These are phyloP conservation scores for Podospora comata DNA, from an alignment of 495 filamentous ascomycete species.

Conservation along the genomic window DNA sequence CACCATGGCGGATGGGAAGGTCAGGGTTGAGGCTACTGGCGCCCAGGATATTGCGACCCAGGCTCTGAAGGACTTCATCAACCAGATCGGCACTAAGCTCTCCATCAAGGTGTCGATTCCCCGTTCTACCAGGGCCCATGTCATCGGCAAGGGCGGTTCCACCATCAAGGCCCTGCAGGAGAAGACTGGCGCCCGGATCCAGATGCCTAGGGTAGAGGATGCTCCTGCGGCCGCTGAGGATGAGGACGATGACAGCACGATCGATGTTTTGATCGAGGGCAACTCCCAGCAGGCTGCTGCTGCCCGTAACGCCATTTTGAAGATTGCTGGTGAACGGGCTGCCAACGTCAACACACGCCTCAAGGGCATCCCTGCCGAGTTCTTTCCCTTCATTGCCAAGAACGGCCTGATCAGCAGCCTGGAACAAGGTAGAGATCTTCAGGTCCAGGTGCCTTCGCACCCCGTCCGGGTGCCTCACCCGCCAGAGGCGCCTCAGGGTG, in stretches of 20 bases:
- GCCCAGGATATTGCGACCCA: constrained; percentile 72
- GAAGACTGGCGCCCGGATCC: constrained; percentile 80
- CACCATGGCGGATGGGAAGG: constrained; percentile 58
- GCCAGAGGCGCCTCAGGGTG: constrained; percentile 60
- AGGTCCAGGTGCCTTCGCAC: constrained; percentile 75
- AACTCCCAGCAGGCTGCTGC: constrained; percentile 78
- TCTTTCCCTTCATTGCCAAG: constrained; percentile 91
- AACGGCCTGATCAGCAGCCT: constrained; percentile 63
- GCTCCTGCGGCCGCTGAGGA: constrained; percentile 59
- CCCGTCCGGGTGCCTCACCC: constrained; percentile 68
- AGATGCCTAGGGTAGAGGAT: constrained; percentile 76
- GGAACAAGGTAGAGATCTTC: constrained; percentile 60
- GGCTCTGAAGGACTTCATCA: constrained; percentile 80
- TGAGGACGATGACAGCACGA: constrained; percentile 69
- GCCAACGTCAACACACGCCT: constrained; percentile 75
- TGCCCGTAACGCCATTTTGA: constrained; percentile 75
- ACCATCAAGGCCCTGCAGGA: constrained; percentile 83
- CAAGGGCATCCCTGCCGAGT: constrained; percentile 80
- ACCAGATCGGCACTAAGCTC: constrained; percentile 82
- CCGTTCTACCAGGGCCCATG: constrained; percentile 71
- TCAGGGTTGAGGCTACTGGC: constrained; percentile 79
- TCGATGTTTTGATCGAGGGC: constrained; percentile 86
- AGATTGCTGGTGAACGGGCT: constrained; percentile 80
- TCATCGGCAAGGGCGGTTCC: constrained; percentile 89
- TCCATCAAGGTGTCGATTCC: constrained; percentile 74